A percentile compares a stretch with the other conserved stretches of the same genome.
Conservation (phyloP, 1,284 basidiomycete genomes). For the Fomitopsis palustris region DNA sequence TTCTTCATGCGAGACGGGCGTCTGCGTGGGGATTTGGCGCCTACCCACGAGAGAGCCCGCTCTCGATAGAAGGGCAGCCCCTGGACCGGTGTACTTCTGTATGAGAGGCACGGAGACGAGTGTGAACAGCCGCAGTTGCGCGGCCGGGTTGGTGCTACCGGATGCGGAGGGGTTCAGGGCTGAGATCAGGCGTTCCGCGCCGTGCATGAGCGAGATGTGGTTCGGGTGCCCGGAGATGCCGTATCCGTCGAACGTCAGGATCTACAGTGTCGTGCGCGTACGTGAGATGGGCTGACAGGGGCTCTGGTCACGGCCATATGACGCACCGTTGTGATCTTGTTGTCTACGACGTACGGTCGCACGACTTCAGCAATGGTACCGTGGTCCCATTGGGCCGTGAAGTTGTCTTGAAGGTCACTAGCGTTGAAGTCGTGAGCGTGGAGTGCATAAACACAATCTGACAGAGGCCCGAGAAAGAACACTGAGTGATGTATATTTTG, state of each 20-base stretch:
- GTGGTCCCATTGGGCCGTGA: slow-evolving; percentile 66
- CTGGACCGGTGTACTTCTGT: slow-evolving; percentile 58
- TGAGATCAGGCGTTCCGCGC: slow-evolving; percentile 42
- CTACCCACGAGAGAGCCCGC: slow-evolving; percentile 30
- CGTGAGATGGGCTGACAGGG: not conserved
- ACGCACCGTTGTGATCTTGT: slow-evolving; percentile 66
- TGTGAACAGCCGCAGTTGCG: slow-evolving; percentile 45
- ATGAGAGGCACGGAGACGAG: slow-evolving; percentile 57
- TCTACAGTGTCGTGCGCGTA: slow-evolving; percentile 40
- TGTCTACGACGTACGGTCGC: slow-evolving; percentile 50
- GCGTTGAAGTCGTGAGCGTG: not conserved
- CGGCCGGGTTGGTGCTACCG: slow-evolving; percentile 13
- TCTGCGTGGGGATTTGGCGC: not conserved
- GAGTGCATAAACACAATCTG: not conserved
- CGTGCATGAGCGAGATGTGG: slow-evolving; percentile 73
- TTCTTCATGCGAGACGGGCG: not conserved
- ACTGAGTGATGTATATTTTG: not conserved
- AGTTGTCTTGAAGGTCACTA: slow-evolving; percentile 79
- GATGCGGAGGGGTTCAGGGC: slow-evolving; percentile 19
- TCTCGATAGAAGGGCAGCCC: slow-evolving; percentile 47
- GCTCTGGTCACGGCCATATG: not conserved
- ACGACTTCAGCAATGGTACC: slow-evolving; percentile 60
- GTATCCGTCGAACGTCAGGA: slow-evolving; percentile 84
- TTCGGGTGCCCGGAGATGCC: slow-evolving; percentile 92
- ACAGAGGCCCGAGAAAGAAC: not conserved